Evolutionary conservation across 2,329 filamentous ascomycete genomes (phyloP), one percentile per base, ranked within the genome.

Genomic region (Microcyclospora tardicrescens): DNA sequence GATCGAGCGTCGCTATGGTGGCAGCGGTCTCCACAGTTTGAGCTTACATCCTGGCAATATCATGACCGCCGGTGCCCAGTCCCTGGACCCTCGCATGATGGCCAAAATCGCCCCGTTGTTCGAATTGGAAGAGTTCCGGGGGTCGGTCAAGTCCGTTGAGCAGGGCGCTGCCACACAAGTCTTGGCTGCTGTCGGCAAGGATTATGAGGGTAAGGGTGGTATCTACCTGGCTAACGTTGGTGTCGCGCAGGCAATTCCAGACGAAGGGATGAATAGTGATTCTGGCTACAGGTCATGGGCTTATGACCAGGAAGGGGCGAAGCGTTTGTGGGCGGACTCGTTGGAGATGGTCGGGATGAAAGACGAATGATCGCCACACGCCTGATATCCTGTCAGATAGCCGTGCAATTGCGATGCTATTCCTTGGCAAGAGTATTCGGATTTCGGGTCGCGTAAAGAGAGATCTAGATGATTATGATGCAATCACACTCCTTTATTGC

Each of bases 131-230:
- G n/a, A n/a, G n/a, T n/a, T n/a, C n/a, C 10, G 10, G 10, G n/a
- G n/a, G 28, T 10, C n/a, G 39, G 27, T 28, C 24, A 46, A 48
- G 28, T 35, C 36, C 38, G 34, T 58, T 1, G 57, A 55, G n/a
- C 69, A 72, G 45, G 70, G 68, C 2, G 68, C 68, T 14, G 67
- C 69, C 0, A 72, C 68, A 11, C 58, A 59, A 3, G 58, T 69
- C 1, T 68, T 60, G 58, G 68, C 65, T 2, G 68, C 65, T 0
- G 49, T 66, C 2, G 57, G 49, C 0, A 41, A 39, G 16, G 65
- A 71, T 49, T 62, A 58, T 2, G 28, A 10, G 28, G 62, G 56
- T 42, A 63, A 57, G 42, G 70, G 67, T 2, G 68, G 66, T 5
- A 58, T 54, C 38, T 72, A 69, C 43, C 47, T 72, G 12, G 59